Evolutionary conservation across 2,329 filamentous ascomycete species (phyloP), one percentile per base, ranked within the genome.

Genomic region (Alternaria arbusti): DNA sequence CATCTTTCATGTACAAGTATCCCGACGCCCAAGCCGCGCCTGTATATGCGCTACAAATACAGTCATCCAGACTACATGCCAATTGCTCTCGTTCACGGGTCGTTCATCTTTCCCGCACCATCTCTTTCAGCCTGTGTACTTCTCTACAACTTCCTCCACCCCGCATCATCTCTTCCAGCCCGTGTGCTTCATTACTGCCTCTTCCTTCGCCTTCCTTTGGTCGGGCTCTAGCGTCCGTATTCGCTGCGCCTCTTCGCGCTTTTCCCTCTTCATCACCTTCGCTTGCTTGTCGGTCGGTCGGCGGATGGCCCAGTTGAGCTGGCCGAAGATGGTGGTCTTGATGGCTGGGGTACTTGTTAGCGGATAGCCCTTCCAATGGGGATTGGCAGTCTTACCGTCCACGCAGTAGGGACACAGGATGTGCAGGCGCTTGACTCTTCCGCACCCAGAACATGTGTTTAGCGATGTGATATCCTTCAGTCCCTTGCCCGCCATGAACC

Each of bases 401-500:
- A 97, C 90, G 81, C 96, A 99, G 75, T 92, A 89, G 20, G 93
- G 90, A 81, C 96, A 99, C 69, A 99, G 80, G 36, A 94, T 84
- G 83, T 99, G 96, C 75, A 93, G 90, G 78, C 93, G 90, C 85
- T 99, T 99, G 25, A 89, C 84, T 77, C 91, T 88, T 52, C 96
- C 96, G 74, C 96, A 99, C 13, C 90, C 92, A 0, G 95, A 92
- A 79, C 96, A 99, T 76, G 89, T 92, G 83, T 94, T 97, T 71
- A 99, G 83, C 57, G 88, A 88, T 67, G 91, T 96, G 61, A 97
- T 89, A 78, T 99, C 96, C 83, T 97, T 92, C 72, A 99, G 82
- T 47, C 90, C 95, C 84, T 99, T 99, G 76, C 96, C 96, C 23
- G 94, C 95, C 90, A 98, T 91, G 78, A 97, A 94, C 74, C 96